A percentile compares a stretch with the other conserved stretches of the same genome.
These are phyloP conservation scores for Casuarina glauca DNA, from an alignment of 306 rosid genomes.

Conservation along the genomic window DNA sequence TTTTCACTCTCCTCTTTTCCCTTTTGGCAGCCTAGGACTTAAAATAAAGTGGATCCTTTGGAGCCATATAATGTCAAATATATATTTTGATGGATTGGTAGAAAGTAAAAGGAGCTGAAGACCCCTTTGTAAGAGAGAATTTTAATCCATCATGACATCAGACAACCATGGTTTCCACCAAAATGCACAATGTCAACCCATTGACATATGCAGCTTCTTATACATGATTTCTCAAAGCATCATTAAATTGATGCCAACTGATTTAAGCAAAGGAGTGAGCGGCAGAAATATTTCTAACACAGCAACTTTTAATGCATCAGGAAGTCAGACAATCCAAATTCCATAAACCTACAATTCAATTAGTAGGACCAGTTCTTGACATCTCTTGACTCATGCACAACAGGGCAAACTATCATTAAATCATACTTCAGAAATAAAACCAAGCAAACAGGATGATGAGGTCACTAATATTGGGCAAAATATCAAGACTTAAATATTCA, in stretches of 20 bases:
- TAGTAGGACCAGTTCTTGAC: neutral
- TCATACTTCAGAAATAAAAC: neutral
- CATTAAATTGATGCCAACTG: neutral
- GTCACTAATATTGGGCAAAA: neutral
- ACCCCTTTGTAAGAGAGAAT: neutral
- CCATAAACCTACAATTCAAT: neutral
- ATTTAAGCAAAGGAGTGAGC: neutral
- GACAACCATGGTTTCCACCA: neutral
- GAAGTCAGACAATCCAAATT: neutral
- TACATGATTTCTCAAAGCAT: neutral
- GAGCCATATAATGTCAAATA: too few relatives aligned
- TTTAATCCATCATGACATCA: neutral
- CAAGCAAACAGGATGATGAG: neutral
- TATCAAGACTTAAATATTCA: neutral
- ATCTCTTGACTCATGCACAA: neutral
- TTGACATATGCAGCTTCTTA: neutral
- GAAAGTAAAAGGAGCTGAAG: neutral
- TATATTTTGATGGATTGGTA: neutral
- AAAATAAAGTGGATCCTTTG: too few relatives aligned
- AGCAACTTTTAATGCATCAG: neutral
- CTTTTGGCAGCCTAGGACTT: too few relatives aligned
- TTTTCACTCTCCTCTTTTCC: neutral
- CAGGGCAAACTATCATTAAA: neutral
- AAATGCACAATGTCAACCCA: neutral
- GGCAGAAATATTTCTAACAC: neutral